Base-by-base conservation (phyloP, 2,329 filamentous ascomycete species). In the Cladophialophora exuberans region DNA sequence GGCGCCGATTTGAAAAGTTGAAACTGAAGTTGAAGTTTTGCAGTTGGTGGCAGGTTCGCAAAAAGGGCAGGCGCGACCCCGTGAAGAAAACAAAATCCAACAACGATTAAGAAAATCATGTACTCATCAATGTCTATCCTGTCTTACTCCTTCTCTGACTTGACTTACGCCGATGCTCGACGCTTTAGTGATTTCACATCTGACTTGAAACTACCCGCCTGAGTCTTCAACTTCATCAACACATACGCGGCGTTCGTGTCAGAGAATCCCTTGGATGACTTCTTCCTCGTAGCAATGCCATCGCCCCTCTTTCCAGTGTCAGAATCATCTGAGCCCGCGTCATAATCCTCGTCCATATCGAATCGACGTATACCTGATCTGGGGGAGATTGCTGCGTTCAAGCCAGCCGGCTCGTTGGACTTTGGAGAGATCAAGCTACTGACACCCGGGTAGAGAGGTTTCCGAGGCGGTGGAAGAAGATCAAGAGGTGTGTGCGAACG, bases 181-280 rank as follows among this genome's bases (percentile, higher is more conserved):
- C 65, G 66, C 18, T 71, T 67, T 9, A 75, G 62, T 38, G 65
- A 64, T 46, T 73, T 54, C 53, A 48, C 43, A 11, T 47, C 45
- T 25, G 22, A n/a, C 57, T 53, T 46, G 38, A 51, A 26, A 31
- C n/a, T 36, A 39, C 57, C 45, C 26, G 41, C 52, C 47, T 56
- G 46, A 25, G 20, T 38, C 45, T 49, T 39, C 52, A 60, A 41
- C 39, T 54, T 56, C 59, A 57, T 54, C 38, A 76, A 59, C 45
- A 66, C 56, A 57, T 69, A 59, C 3, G 73, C 73, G 13, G 72
- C 73, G 18, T 68, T 66, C 5, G 70, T 53, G 10, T 73, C 70
- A 15, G 39, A 57, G 38, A 60, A 57, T 28, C 26, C 53, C 45
- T 36, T 33, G 6, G 57, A 57, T 3, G 50, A 54, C 25, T 54